Base-by-base conservation (phyloP, 345 rosid genomes). In the Orychophragmus violaceus region DNA sequence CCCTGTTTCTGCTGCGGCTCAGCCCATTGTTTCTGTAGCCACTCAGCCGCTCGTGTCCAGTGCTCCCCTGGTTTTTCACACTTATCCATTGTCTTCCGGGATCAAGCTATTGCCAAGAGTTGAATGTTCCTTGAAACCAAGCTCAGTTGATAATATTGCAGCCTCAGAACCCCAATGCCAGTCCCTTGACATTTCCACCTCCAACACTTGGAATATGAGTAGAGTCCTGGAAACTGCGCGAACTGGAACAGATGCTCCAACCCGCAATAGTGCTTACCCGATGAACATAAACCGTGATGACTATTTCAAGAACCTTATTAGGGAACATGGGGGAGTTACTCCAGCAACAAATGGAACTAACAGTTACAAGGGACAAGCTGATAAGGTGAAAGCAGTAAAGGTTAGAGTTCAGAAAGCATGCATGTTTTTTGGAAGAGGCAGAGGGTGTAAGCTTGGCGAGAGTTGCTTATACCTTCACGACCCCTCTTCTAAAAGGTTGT, bases 291-390 rank as follows among this genome's bases (percentile, higher is more conserved):
- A 36, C 46, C 45, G 25, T 54, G 59, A 33, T 48, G 36, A 70
- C 72, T 87, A 84, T 72, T 30, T 71, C 71, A 87, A 83, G 79
- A 74, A 76, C 69, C 83, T 85, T 5, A 80, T 89, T 3, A 83
- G 82, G 77, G 76, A 78, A 69, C 89, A 87, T 71, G 91, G 89
- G 48, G 69, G 55, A 14, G 81, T 60, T 39, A 68, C 37, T 64
- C 72, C 45, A 36, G 73, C 74, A 5, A 54, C 63, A 16, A 48
- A 25, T 5, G 62, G 59, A 45, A 18, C 14, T 21, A 36, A 29
- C 33, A 59, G 62, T 6, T 10, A 33, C 59, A 27, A 61, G 41
- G 35, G 74, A 74, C 62, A 52, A 12, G 29, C 16, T 17, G 42
- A 68, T 7, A 14, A 42, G 7, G 5, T 3, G 28, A 27, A 19